Evolutionary conservation across 495 filamentous ascomycete genomes (phyloP).

Genomic region (Aspergillus sclerotiicarbonarius): DNA sequence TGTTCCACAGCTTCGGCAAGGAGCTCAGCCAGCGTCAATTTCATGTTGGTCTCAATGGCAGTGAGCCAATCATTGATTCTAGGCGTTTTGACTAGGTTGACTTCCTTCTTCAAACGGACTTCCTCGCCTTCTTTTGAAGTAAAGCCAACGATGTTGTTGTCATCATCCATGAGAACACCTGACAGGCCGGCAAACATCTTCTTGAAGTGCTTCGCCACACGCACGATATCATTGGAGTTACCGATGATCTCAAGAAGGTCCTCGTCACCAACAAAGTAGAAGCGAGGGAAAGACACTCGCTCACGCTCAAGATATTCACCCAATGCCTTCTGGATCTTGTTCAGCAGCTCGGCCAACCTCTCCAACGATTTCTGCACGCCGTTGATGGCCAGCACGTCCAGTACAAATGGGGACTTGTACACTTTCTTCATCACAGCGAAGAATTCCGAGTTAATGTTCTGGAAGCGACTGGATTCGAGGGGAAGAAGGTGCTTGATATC

Average conservation of each 20-base stretch:
- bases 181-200: slow-evolving; percentile 99
- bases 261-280: slow-evolving; percentile 99
- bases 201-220: slow-evolving; percentile 96
- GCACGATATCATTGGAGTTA: slow-evolving; percentile 94
- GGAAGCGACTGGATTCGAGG: slow-evolving; percentile 91
- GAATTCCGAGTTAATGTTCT: slow-evolving; percentile 99
- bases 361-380: slow-evolving; percentile 95
- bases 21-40: slow-evolving; percentile 84
- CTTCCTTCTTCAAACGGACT: slow-evolving; percentile 80
- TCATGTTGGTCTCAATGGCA: slow-evolving; percentile 90
- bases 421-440: slow-evolving; percentile 98
- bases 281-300: slow-evolving; percentile 92
- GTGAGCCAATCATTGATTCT: slow-evolving; percentile 98
- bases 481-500: slow-evolving; percentile 98
- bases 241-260: slow-evolving; percentile 99
- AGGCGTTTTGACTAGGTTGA: slow-evolving; percentile 88
- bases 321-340: slow-evolving; percentile 99
- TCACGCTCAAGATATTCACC: slow-evolving; percentile 98
- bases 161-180: slow-evolving; percentile 87
- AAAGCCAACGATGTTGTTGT: slow-evolving; percentile 83
- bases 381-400: slow-evolving; percentile 92
- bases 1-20: slow-evolving; percentile 81
- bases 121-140: slow-evolving; percentile 95
- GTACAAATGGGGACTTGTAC: slow-evolving; percentile 86
- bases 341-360: slow-evolving; percentile 87